Base-by-base conservation (phyloP, 2,329 filamentous ascomycete species). In the Macrophomina pseudophaseolina region DNA sequence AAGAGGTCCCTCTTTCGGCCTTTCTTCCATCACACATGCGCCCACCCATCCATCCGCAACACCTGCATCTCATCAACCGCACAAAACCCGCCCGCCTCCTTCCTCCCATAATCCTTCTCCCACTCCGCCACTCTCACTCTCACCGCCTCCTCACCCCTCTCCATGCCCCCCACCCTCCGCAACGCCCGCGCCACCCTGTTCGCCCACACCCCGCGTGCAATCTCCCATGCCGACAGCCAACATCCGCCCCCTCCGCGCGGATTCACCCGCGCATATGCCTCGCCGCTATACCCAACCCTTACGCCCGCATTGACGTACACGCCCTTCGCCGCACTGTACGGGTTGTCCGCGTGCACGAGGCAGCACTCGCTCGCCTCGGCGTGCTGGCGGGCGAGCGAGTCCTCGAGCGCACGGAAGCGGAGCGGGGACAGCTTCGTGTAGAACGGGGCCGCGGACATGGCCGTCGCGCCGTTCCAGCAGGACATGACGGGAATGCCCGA, bases 331-430 rank as follows among this genome's bases (percentile, higher is more conserved):
- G 64, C 73, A 5, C 83, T 83, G 4, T 88, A 78, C 1, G 86
- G 86, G 71, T 92, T 92, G 72, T 92, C 90, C 2, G 87, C 86
- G 73, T 92, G 90, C 65, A 92, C 88, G 63, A 94, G 85, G 76
- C 91, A 94, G 80, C 91, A 93, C 77, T 94, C 91, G 14, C 88
- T 91, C n/a, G 84, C 91, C 76, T 94, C 91, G 32, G 93, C 81
- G 72, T 92, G 90, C 32, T 80, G 72, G 3, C 71, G 67, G 0
- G 84, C 83, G 1, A 94, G 84, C 4, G 83, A 84, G 72, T 91
- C 89, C 0, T 86, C 74, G 28, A 91, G 82, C 4, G 84, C 89
- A 9, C 90, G 86, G 76, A 92, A 92, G n/a, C 79, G 81, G 18
- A 59, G 48, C 14, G 18, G 40, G 11, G 18, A 33, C 35, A 59